A percentile compares a stretch with the other conserved stretches of the same genome.
phyloP scores from a whole-genome alignment of 306 rosid genomes.

The Boehmeria nivea region DNA sequence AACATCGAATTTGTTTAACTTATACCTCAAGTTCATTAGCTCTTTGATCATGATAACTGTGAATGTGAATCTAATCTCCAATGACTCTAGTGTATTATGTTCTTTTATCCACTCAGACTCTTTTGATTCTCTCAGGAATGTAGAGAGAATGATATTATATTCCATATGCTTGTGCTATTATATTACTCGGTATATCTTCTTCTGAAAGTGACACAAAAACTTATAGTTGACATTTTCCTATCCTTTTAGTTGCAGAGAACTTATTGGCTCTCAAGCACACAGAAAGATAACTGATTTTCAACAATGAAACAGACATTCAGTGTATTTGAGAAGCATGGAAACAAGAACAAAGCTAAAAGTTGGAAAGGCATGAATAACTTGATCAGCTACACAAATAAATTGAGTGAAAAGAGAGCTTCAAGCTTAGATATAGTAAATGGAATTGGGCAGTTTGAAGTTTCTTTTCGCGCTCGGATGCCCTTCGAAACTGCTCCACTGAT shows the following conservation, averaged over 20 bases:
- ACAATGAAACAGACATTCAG: not conserved
- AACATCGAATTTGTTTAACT: not conserved
- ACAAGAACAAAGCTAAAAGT: not conserved
- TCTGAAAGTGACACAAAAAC: not conserved
- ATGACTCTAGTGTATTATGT: constrained; percentile 1
- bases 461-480: constrained; percentile 50
- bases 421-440: constrained; percentile 38
- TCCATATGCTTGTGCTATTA: constrained; percentile 2
- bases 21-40: not conserved
- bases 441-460: constrained; percentile 60
- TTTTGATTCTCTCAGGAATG: too few species aligned
- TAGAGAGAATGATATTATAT: not conserved
- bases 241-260: not conserved
- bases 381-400: not conserved
- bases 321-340: not conserved
- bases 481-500: constrained; percentile 64
- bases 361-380: not conserved
- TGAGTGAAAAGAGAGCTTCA: constrained; percentile 6
- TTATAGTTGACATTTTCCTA: not conserved
- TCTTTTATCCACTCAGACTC: constrained; percentile 10
- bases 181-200: not conserved
- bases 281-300: not conserved
- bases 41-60: not conserved
- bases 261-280: not conserved
- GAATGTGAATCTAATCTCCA: constrained; percentile 7